These are phyloP conservation scores for Allium fistulosum DNA, from an alignment of 106 monocot genomes.

Conservation along the genomic window DNA sequence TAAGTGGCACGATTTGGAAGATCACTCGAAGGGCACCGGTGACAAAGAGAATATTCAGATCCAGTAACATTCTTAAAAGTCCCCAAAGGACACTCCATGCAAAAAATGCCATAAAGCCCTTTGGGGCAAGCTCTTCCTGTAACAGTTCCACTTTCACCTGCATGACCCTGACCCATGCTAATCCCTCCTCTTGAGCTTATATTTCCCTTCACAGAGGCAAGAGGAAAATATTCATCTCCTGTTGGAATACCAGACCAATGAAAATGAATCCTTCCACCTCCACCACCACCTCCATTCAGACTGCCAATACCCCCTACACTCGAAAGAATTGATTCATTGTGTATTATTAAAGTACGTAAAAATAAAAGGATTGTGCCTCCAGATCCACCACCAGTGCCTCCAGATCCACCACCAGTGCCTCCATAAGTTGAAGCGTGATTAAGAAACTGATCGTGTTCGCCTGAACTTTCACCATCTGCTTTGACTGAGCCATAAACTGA, in stretches of 20 bases:
- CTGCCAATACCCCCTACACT: conserved; percentile 82
- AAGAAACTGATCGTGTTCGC: conserved; percentile 1
- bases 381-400: conserved; percentile 86
- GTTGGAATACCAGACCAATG: conserved; percentile 87
- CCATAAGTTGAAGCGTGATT: conserved; percentile 8
- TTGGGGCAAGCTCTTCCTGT: conserved; percentile 66
- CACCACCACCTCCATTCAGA: conserved; percentile 71
- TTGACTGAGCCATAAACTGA: conserved; percentile 61
- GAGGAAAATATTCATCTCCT: conserved; percentile 80
- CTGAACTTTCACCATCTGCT: conserved; percentile 79
- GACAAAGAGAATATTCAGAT: conserved; percentile 66
- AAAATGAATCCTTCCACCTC: conserved; percentile 93
- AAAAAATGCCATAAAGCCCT: conserved; percentile 75
- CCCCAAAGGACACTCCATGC: conserved; percentile 87
- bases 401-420: conserved; percentile 87
- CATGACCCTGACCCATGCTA: conserved; percentile 33
- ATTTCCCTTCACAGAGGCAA: conserved; percentile 70
- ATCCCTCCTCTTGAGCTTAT: conserved; percentile 65
- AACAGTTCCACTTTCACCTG: conserved; percentile 58
- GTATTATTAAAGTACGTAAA: conserved; percentile 46
- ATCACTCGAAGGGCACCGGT: conserved; percentile 52
- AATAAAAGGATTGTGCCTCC: conserved; percentile 95
- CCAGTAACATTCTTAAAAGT: conserved; percentile 94
- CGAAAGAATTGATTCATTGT: conserved; percentile 60
- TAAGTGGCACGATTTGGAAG: conserved; percentile 86